A percentile compares a stretch with the other conserved stretches of the same genome.
Conservation (phyloP, 148 eudicot genomes). For the Rheum nobile region DNA sequence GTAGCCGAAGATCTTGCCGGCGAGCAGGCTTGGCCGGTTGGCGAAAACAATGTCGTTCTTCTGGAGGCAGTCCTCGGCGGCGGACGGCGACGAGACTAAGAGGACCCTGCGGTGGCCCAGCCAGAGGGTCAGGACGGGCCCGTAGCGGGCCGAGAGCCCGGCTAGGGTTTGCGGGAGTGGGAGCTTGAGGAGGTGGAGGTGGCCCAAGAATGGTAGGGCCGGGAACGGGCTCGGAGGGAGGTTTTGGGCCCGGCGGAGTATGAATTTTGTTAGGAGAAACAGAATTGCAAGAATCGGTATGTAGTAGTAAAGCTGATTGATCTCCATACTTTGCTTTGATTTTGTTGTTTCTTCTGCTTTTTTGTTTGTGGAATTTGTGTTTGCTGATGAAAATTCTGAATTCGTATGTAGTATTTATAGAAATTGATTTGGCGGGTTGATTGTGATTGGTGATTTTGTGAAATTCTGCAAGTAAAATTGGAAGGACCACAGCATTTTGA, state of each 20-base stretch:
- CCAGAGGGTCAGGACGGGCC: constrained; percentile 27
- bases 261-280: constrained; percentile 11
- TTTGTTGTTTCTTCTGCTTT: neutral
- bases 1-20: constrained; percentile 28
- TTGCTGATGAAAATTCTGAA: neutral
- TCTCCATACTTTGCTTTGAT: no score
- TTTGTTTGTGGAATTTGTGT: neutral
- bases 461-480: no score
- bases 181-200: constrained; percentile 33
- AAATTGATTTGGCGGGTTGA: neutral
- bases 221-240: constrained; percentile 42
- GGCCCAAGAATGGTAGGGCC: constrained; percentile 39
- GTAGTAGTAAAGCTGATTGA: constrained; percentile 3
- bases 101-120: constrained; percentile 36
- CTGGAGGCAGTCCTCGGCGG: constrained; percentile 37
- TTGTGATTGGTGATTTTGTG: no score
- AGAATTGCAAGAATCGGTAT: constrained; percentile 12
- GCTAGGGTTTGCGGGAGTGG: constrained; percentile 25
- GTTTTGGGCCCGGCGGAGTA: constrained; percentile 18
- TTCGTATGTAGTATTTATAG: neutral
- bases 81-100: constrained; percentile 40
- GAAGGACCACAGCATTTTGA: no score
- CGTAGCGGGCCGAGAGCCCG: constrained; percentile 17
- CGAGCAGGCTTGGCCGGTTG: constrained; percentile 31
- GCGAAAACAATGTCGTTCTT: constrained; percentile 40